These are phyloP conservation scores for Ensete ventricosum DNA, from an alignment of 176 grass and related monocot species.

Conservation along the genomic window DNA sequence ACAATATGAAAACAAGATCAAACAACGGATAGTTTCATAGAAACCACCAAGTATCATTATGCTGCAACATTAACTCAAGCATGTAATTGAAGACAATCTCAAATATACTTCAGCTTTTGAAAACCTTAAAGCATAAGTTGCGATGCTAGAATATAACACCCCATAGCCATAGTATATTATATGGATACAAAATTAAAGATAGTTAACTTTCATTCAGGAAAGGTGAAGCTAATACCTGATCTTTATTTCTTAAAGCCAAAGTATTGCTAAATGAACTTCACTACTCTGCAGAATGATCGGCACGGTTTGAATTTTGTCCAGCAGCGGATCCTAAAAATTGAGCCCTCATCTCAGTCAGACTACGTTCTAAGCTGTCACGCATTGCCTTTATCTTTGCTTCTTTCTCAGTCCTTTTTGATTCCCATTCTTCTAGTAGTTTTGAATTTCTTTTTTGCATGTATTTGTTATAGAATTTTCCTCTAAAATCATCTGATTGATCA, in stretches of 20 bases:
- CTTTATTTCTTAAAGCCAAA: conserved; percentile 49
- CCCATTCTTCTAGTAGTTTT: conserved; percentile 84
- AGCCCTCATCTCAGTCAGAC: conserved; percentile 61
- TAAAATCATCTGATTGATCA: conserved; percentile 55
- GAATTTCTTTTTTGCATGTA: conserved; percentile 85
- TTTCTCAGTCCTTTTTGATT: conserved; percentile 57
- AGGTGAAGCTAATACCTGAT: conserved; percentile 1
- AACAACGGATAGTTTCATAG: no score
- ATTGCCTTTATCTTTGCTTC: conserved; percentile 77
- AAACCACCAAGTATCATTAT: no score
- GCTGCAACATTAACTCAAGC: no score
- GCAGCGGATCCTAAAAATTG: conserved; percentile 49
- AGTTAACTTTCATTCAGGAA: no score
- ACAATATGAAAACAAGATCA: no score
- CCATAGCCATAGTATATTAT: no score
- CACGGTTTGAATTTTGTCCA: conserved; percentile 26
- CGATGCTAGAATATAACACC: no score
- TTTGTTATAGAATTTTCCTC: conserved; percentile 90
- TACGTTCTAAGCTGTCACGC: conserved; percentile 78
- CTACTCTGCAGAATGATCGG: conserved; percentile 33
- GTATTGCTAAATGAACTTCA: conserved; percentile 31
- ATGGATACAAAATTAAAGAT: no score
- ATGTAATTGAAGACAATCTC: no score
- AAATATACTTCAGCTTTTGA: no score
- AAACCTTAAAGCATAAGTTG: no score